Conservation (phyloP, 2,329 filamentous ascomycete species). For the Fusarium sp. region DNA sequence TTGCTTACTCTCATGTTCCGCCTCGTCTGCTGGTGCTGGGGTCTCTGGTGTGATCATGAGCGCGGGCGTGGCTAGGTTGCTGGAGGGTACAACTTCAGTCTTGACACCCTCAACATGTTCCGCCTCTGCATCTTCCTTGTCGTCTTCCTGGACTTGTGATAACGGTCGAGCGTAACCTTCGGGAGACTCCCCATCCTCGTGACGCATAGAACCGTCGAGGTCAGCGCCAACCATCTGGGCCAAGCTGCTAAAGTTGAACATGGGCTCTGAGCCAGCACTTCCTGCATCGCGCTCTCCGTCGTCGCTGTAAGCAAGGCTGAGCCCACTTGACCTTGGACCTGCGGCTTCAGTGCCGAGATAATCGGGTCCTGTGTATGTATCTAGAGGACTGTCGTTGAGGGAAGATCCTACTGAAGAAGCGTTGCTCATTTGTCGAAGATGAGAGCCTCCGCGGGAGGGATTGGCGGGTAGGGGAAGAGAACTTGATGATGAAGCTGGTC, state of each 20-base stretch:
- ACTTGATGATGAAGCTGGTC: slow-evolving; percentile 51
- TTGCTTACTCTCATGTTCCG: slow-evolving; percentile 57
- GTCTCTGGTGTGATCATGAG: slow-evolving; percentile 65
- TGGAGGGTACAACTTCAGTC: slow-evolving; percentile 4
- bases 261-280: slow-evolving; percentile 71
- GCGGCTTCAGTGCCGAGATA: slow-evolving; percentile 50
- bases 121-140: slow-evolving; percentile 51
- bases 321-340: slow-evolving; percentile 66
- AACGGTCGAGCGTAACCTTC: slow-evolving; percentile 46
- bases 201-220: slow-evolving; percentile 57
- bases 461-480: slow-evolving; percentile 61
- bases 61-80: slow-evolving; percentile 52
- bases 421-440: slow-evolving; percentile 86
- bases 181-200: slow-evolving; percentile 44
- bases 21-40: slow-evolving; percentile 53
- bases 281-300: slow-evolving; percentile 65
- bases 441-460: slow-evolving; percentile 72
- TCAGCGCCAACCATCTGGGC: slow-evolving; percentile 83
- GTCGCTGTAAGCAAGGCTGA: slow-evolving; percentile 62
- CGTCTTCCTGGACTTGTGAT: slow-evolving; percentile 55
- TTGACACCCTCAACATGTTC: slow-evolving; percentile 48
- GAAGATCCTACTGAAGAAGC: slow-evolving; percentile 88
- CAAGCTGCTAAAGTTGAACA: slow-evolving; percentile 93
- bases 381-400: slow-evolving; percentile 72
- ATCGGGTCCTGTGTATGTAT: slow-evolving; percentile 59